These are phyloP conservation scores for Fusarium bactridioides DNA, from an alignment of 2,329 filamentous ascomycete genomes.

Conservation along the genomic window DNA sequence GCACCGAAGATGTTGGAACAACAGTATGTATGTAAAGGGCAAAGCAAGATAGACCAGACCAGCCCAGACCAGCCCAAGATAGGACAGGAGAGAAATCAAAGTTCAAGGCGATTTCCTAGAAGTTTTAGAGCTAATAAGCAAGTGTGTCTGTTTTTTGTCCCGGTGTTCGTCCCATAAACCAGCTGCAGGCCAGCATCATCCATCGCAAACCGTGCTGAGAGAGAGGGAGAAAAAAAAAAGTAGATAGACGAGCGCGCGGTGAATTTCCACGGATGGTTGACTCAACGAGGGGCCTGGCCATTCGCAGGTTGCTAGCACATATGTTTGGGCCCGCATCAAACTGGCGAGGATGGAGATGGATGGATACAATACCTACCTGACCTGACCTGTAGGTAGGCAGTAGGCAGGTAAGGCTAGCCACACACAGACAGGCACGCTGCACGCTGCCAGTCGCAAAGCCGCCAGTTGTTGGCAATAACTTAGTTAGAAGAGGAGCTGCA, in stretches of 20 bases:
- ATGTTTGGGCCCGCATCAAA: slow-evolving; percentile 7
- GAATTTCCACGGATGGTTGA: slow-evolving; percentile 19
- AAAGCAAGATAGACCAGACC: not conserved
- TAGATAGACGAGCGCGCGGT: slow-evolving; percentile 12
- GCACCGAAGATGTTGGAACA: slow-evolving; percentile 8
- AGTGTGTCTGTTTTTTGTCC: slow-evolving; percentile 20
- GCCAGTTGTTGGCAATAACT: slow-evolving; percentile 12
- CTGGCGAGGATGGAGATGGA: slow-evolving; percentile 4
- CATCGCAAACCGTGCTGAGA: slow-evolving; percentile 11
- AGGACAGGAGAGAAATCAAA: slow-evolving; percentile 3
- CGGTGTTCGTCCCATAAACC: slow-evolving; percentile 13
- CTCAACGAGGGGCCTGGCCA: slow-evolving; percentile 15
- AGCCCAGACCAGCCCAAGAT: not conserved
- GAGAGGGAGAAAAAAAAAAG: not conserved
- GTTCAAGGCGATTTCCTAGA: slow-evolving; percentile 7
- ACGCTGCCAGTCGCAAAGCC: slow-evolving; percentile 25
- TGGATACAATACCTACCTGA: not conserved
- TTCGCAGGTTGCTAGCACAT: not conserved
- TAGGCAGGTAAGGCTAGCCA: slow-evolving; percentile 19
- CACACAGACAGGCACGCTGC: slow-evolving; percentile 29
- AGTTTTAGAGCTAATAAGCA: slow-evolving; percentile 4
- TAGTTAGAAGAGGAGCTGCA: not conserved
- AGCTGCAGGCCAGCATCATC: slow-evolving; percentile 30
- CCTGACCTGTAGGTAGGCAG: no score
- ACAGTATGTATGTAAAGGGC: not conserved